Conservation (phyloP, 2,329 filamentous ascomycete species). For the Fusarium albosuccineum region DNA sequence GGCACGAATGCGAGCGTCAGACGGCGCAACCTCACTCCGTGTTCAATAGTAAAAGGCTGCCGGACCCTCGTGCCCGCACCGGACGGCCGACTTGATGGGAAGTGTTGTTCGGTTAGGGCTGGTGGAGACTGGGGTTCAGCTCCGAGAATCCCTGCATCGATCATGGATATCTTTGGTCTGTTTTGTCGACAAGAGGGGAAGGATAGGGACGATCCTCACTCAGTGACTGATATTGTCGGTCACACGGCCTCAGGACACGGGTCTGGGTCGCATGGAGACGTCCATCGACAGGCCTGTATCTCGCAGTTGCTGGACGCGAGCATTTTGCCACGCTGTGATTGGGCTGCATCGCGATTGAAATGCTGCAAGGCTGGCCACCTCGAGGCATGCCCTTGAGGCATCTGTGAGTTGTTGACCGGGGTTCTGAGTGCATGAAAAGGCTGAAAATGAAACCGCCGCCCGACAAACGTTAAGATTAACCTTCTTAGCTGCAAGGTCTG, state of each 20-base stretch:
- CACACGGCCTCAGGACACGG: constrained; percentile 24
- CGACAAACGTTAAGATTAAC: constrained; percentile 41
- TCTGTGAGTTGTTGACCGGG: constrained; percentile 12
- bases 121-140: constrained; percentile 38
- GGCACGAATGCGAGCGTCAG: constrained; percentile 40
- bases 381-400: neutral
- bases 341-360: constrained; percentile 12
- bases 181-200: constrained; percentile 28
- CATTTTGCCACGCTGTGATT: constrained; percentile 6
- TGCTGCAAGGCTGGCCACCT: constrained; percentile 19
- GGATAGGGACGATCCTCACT: constrained; percentile 33
- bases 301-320: constrained; percentile 9
- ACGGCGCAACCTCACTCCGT: constrained; percentile 41
- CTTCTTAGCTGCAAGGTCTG: constrained; percentile 37
- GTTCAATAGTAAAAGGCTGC: constrained; percentile 9
- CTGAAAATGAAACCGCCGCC: constrained; percentile 37
- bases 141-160: constrained; percentile 34
- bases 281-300: constrained; percentile 9
- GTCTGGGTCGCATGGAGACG: constrained; percentile 3
- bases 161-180: constrained; percentile 22
- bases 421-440: constrained; percentile 13
- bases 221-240: constrained; percentile 15
- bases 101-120: constrained; percentile 17
- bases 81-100: constrained; percentile 3
- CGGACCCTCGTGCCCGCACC: constrained; percentile 15